Conservation (phyloP, 495 filamentous ascomycete species). For the Penicillium paradoxum region DNA sequence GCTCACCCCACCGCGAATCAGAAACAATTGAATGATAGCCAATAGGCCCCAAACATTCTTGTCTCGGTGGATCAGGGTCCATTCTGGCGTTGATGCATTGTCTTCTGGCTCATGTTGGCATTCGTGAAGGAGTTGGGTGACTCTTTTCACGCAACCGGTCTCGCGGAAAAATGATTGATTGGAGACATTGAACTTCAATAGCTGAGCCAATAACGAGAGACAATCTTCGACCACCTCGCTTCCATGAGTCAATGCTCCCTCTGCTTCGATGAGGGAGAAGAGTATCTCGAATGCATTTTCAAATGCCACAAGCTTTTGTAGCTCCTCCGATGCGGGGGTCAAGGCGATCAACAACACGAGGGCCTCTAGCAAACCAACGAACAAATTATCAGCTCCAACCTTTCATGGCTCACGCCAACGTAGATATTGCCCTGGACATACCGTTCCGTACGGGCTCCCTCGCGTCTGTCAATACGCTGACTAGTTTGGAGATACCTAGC, state of each 20-base stretch:
- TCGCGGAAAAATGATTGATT: slow-evolving; percentile 95
- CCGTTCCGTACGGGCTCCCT: slow-evolving; percentile 88
- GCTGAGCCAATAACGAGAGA: slow-evolving; percentile 84
- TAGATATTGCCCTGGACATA: slow-evolving; percentile 30
- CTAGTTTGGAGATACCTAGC: slow-evolving; percentile 80
- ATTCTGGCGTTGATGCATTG: slow-evolving; percentile 61
- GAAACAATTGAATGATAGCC: slow-evolving; percentile 78
- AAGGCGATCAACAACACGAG: slow-evolving; percentile 64
- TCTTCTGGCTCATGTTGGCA: slow-evolving; percentile 52
- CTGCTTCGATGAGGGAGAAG: slow-evolving; percentile 72
- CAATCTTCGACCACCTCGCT: slow-evolving; percentile 93
- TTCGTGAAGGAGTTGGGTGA: slow-evolving; percentile 64
- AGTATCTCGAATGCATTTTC: slow-evolving; percentile 88
- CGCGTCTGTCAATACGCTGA: slow-evolving; percentile 74
- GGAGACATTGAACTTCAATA: slow-evolving; percentile 80
- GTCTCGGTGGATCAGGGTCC: slow-evolving; percentile 72
- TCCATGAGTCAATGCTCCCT: slow-evolving; percentile 78
- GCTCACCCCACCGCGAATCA: slow-evolving; percentile 71
- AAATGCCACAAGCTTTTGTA: slow-evolving; percentile 92
- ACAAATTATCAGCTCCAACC: slow-evolving; percentile 9
- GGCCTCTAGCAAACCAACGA: slow-evolving; percentile 44
- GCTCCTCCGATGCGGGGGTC: slow-evolving; percentile 66
- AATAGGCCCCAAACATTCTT: slow-evolving; percentile 90
- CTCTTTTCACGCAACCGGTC: slow-evolving; percentile 72
- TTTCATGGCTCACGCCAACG: background rate